These are phyloP conservation scores for Russula foetens DNA, from an alignment of 768 basidiomycete species.

Conservation along the genomic window DNA sequence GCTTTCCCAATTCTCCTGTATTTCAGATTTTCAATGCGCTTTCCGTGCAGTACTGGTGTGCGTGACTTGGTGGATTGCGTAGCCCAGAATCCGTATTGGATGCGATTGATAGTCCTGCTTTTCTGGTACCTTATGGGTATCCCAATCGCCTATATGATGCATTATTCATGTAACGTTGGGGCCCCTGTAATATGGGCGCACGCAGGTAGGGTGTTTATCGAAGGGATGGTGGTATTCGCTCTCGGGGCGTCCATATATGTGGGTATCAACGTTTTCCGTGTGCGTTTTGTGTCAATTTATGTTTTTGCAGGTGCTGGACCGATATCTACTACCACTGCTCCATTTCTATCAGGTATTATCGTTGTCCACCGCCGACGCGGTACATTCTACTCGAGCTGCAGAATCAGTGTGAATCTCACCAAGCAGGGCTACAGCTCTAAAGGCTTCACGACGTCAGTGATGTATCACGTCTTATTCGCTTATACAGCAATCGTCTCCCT, in stretches of 20 bases:
- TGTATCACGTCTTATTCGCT: too few species aligned
- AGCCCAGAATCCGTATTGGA: slow-evolving; percentile 1
- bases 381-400: too few species aligned
- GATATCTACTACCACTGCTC: slow-evolving; percentile 1
- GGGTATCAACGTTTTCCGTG: too few species aligned
- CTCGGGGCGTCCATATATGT: slow-evolving; percentile 4
- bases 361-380: too few species aligned
- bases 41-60: neutral
- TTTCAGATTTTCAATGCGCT: neutral
- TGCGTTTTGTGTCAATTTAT: too few species aligned
- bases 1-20: neutral
- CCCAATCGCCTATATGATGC: neutral
- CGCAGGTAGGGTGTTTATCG: slow-evolving; percentile 5
- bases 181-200: slow-evolving; percentile 9
- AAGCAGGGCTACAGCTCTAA: too few species aligned
- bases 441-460: too few species aligned
- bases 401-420: too few species aligned
- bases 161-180: neutral
- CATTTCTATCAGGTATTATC: too few species aligned
- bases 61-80: neutral
- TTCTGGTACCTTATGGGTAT: slow-evolving; percentile 7
- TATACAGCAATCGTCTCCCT: too few species aligned
- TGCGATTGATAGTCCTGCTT: neutral
- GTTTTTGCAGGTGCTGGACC: slow-evolving; percentile 6
- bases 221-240: slow-evolving; percentile 7